These are phyloP conservation scores for Trichoderma lentiforme DNA, from an alignment of 2,329 filamentous ascomycete species.

Conservation along the genomic window DNA sequence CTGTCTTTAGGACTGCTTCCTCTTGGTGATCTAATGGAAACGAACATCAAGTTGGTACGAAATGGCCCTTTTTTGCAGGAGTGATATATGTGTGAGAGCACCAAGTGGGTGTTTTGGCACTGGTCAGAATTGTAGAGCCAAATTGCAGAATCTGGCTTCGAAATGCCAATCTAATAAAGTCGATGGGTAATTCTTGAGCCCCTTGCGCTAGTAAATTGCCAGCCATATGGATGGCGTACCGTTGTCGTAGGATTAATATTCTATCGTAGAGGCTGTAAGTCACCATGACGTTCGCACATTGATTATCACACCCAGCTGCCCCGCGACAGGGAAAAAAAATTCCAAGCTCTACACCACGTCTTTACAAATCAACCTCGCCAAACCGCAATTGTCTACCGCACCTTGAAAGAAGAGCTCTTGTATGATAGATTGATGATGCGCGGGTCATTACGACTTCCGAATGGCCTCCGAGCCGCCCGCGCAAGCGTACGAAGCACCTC, in stretches of 20 bases:
- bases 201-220: not conserved
- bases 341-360: constrained; percentile 7
- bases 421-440: constrained; percentile 18
- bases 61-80: constrained; percentile 11
- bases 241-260: not conserved
- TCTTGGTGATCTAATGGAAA: constrained; percentile 47
- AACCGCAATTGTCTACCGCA: not conserved
- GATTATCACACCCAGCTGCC: not conserved
- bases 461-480: constrained; percentile 24
- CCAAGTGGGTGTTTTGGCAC: no score
- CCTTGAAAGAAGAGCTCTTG: not conserved
- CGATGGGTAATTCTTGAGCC: no score
- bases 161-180: not conserved
- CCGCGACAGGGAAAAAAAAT: constrained; percentile 10
- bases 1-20: constrained; percentile 44
- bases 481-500: constrained; percentile 18
- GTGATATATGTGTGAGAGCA: not conserved
- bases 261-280: not conserved
- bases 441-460: constrained; percentile 23
- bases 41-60: constrained; percentile 37
- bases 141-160: not conserved
- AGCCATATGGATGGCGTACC: no score
- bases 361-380: not conserved
- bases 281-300: constrained; percentile 18
- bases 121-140: not conserved